Percentiles rank a stretch among this genome's conserved stretches.
phyloP scores from a whole-genome alignment of 2,329 filamentous ascomycete genomes.

The Scytalidium lignicola region DNA sequence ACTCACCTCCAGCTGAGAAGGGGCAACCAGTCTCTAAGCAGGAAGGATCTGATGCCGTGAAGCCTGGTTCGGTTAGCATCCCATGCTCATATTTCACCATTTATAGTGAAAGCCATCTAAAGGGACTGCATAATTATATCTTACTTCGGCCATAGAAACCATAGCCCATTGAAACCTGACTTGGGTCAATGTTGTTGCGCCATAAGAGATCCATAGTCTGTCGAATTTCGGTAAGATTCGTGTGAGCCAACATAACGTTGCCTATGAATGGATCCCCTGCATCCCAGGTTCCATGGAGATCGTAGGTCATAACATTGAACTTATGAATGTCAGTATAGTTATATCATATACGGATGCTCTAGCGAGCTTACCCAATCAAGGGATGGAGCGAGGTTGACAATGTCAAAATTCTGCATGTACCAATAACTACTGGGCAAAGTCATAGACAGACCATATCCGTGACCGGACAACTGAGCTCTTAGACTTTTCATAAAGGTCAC shows the following conservation, averaged over 20 bases:
- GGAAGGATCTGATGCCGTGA: constrained; percentile 10
- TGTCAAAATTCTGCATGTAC: constrained; percentile 6
- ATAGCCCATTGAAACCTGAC: constrained; percentile 38
- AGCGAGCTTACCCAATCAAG: constrained; percentile 33
- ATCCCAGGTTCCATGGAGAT: constrained; percentile 37
- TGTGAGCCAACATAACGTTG: constrained; percentile 30
- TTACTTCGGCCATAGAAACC: constrained; percentile 37
- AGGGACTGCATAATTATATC: too few relatives aligned
- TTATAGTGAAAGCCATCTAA: too few relatives aligned
- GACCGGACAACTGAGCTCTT: constrained; percentile 3
- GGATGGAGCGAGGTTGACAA: constrained; percentile 1
- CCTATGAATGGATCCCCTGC: constrained; percentile 24
- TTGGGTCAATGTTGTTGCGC: constrained; percentile 35
- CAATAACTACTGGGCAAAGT: constrained; percentile 23
- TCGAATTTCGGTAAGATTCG: constrained; percentile 43
- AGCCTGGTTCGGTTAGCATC: neutral
- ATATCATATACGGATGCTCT: too few relatives aligned
- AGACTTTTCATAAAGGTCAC: constrained; percentile 23
- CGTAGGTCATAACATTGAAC: constrained; percentile 42
- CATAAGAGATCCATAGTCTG: constrained; percentile 38
- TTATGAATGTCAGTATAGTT: too few relatives aligned
- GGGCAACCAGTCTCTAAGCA: constrained; percentile 21
- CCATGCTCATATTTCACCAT: neutral
- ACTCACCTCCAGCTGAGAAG: constrained; percentile 11
- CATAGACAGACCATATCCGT: constrained; percentile 6